phyloP scores from a whole-genome alignment of 306 rosid genomes.

The Quercus agrifolia region DNA sequence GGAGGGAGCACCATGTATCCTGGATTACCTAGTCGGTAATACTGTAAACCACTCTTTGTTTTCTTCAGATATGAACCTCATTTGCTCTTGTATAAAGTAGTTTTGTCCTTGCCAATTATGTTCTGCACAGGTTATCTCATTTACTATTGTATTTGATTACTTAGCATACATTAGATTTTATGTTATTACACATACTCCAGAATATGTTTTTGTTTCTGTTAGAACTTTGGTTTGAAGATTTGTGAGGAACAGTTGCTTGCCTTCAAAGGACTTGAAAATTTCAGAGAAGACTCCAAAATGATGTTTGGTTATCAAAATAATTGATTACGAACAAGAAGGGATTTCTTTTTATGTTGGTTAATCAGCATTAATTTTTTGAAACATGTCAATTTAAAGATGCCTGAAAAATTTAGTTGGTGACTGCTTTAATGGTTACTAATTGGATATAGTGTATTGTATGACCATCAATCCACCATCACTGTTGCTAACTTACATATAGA shows the following conservation, averaged over 20 bases:
- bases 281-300: background rate
- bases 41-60: conserved; percentile 26
- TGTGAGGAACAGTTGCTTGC: background rate
- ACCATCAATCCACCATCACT: background rate
- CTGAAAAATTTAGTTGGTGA: background rate
- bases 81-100: background rate
- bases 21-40: conserved; percentile 97
- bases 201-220: conserved; percentile 1
- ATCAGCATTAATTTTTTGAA: too few relatives aligned
- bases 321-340: too few relatives aligned
- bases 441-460: background rate
- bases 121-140: conserved; percentile 3
- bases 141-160: conserved; percentile 6
- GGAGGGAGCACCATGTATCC: conserved; percentile 99
- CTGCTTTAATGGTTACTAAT: background rate
- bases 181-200: background rate
- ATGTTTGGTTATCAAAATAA: background rate
- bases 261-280: background rate
- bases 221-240: background rate
- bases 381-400: conserved; percentile 18
- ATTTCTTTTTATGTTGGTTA: too few relatives aligned
- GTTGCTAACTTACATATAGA: background rate
- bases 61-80: conserved; percentile 8
- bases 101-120: conserved; percentile 12
- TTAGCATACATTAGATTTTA: conserved; percentile 5